Evolutionary conservation across 2,329 filamentous ascomycete genomes (phyloP), one percentile per base, ranked within the genome.

Genomic region (Trichoderma polysporum): DNA sequence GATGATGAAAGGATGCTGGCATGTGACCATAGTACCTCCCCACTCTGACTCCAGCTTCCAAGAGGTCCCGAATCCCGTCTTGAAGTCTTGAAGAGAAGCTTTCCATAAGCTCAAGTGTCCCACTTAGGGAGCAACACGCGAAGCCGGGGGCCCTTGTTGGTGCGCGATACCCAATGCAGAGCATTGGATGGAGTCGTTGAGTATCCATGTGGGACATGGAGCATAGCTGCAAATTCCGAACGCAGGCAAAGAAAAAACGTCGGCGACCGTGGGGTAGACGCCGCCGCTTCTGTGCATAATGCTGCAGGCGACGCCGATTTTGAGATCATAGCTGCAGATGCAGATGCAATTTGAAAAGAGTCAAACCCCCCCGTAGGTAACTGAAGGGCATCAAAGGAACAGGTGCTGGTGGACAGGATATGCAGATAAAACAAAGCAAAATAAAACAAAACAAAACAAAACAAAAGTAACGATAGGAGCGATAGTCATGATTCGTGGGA

Each of bases 121-220:
- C n/a, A 54, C 60, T 17, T 45, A n/a, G 7, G 22, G 60, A 41
- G 35, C n/a, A 45, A 25, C 37, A 56, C 53, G 60, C 62, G 53
- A 65, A 57, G 64, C 57, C 49, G 39, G 65, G 66, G 67, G 66
- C 60, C 52, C 58, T 66, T 66, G 68, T 66, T 69, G 73, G 68
- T 74, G 72, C 73, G 74, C 67, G 69, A 56, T 68, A 72, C 73
- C 72, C 22, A 65, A 74, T 74, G 73, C 29, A 60, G 31, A 37
- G 31, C 12, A 25, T 25, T n/a, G 12, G 29, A 37, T 37, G 73
- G 68, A 70, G 69, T 68, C 66, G 71, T 69, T n/a, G n/a, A n/a
- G n/a, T n/a, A n/a, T n/a, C 74, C 74, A 76, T 74, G 74, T 76
- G 74, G 74, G 72, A 70, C 71, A 68, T 76, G 74, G 74, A 76